Percentiles rank a stretch among this genome's conserved stretches.
phyloP scores from a whole-genome alignment of 805 yeast species.

The Limtongia smithiae region DNA sequence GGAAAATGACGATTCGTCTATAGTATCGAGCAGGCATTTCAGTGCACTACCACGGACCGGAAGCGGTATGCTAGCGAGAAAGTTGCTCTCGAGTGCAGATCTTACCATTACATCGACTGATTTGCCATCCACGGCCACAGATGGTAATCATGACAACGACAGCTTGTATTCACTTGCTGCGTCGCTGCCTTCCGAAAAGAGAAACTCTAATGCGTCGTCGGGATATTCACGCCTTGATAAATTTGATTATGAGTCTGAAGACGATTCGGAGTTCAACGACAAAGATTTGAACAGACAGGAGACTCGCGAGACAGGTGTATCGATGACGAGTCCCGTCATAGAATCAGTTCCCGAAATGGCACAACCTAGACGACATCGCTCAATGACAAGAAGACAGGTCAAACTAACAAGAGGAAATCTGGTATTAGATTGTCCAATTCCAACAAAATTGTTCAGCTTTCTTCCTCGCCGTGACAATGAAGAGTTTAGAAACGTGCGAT shows the following conservation, averaged over 20 bases:
- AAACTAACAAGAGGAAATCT: conserved; percentile 75
- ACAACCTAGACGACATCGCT: conserved; percentile 53
- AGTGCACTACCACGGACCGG: too few relatives aligned
- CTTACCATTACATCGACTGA: too few relatives aligned
- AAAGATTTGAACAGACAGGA: not conserved
- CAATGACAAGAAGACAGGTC: conserved; percentile 68
- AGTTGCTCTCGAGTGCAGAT: too few relatives aligned
- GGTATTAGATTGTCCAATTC: conserved; percentile 90
- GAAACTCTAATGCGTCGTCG: too few relatives aligned
- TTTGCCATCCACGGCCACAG: too few relatives aligned
- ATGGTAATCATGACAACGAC: not conserved
- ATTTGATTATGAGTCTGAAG: conserved; percentile 1
- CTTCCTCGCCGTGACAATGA: conserved; percentile 84
- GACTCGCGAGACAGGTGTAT: conserved; percentile 8
- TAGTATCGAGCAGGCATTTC: too few relatives aligned
- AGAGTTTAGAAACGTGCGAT: conserved; percentile 93
- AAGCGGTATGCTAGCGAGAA: too few relatives aligned
- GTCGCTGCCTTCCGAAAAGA: too few relatives aligned
- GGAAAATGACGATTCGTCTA: too few relatives aligned
- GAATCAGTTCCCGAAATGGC: conserved; percentile 25
- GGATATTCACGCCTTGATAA: not conserved
- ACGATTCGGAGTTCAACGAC: conserved; percentile 16
- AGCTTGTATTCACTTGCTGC: not conserved
- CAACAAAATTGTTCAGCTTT: conserved; percentile 79
- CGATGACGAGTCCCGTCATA: conserved; percentile 18